Conservation (phyloP, 371 early-diverging fungal species). For the Mucor circinelloides region DNA sequence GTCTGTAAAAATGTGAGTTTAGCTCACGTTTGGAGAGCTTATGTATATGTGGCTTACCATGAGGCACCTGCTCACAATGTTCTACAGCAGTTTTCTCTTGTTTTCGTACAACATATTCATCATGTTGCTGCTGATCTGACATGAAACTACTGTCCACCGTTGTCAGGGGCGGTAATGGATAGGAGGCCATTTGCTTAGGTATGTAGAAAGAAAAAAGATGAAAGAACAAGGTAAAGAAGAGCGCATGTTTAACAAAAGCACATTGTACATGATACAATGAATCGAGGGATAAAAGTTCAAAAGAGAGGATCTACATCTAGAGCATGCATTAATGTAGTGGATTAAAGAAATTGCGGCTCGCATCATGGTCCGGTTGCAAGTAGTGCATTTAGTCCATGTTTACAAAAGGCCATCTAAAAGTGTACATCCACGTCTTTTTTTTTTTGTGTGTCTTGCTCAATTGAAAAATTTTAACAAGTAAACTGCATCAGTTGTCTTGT, state of each 20-base stretch:
- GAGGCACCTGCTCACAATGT: not conserved
- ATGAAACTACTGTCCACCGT: conserved; percentile 8
- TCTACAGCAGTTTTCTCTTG: not conserved
- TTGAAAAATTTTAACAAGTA: not conserved
- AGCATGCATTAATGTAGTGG: not conserved
- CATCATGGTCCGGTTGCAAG: not conserved
- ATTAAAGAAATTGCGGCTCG: not conserved
- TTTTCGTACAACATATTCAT: not conserved
- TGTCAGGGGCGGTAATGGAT: not conserved
- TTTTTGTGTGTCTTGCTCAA: not conserved
- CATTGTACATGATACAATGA: not conserved
- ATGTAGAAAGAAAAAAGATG: not conserved
- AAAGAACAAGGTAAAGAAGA: not conserved
- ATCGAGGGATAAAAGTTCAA: not conserved
- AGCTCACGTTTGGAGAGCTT: not conserved
- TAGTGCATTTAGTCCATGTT: not conserved
- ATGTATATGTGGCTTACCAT: not conserved
- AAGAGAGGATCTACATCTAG: not conserved
- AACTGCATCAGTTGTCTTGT: not conserved
- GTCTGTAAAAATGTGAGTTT: not conserved
- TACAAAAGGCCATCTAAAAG: not conserved
- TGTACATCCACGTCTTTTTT: not conserved
- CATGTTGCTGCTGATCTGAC: not conserved
- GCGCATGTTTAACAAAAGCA: not conserved
- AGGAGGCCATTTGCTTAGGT: not conserved